Base-by-base conservation (phyloP, 768 basidiomycete genomes). In the Dendrothele bispora region DNA sequence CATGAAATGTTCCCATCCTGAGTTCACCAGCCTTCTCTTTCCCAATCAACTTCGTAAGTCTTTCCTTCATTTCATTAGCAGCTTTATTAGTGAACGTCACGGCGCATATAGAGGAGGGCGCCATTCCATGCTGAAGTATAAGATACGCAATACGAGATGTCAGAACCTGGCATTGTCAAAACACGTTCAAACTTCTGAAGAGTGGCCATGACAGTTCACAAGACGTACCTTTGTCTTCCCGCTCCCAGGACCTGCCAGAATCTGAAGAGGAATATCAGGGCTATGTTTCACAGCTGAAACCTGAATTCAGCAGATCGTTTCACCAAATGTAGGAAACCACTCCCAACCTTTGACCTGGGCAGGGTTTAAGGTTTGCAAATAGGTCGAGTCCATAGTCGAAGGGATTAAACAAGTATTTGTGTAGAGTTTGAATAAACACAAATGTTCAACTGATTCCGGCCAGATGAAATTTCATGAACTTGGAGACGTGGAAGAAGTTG, bases 81-180 rank as follows among this genome's bases (percentile, higher is more conserved):
- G 91, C 91, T 64, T 91, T 91, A 69, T 92, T 92, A 8, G 91
- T 93, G 63, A 94, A 95, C 5, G 78, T 95, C 10, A 94, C 87
- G 2, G 86, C 84, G 57, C 84, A 86, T 64, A 90, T 85, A 15
- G 79, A 71, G 4, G 72, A 69, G 2, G 87, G 78, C 10, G 72
- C 59, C 8, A 86, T 58, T 21, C 56, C 56, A 55, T 83, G 77
- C 24, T 73, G 61, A 5, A 78, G 60, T 41, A 88, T 81, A 18
- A 90, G 68, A 60, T 86, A 71, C 3, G 81, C 85, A 38, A 88
- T 83, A 14, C 88, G 75, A 39, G 82, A 78, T 4, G 83, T 87
- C 21, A 89, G 61, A 21, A 88, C 83, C 73, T 82, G 37, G 14
- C 26, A 7, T 34, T 11, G 29, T 10, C 12, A 39, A 21, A 12